Base-by-base conservation (phyloP, 129 eudicot genomes). In the Flaveria bidentis region DNA sequence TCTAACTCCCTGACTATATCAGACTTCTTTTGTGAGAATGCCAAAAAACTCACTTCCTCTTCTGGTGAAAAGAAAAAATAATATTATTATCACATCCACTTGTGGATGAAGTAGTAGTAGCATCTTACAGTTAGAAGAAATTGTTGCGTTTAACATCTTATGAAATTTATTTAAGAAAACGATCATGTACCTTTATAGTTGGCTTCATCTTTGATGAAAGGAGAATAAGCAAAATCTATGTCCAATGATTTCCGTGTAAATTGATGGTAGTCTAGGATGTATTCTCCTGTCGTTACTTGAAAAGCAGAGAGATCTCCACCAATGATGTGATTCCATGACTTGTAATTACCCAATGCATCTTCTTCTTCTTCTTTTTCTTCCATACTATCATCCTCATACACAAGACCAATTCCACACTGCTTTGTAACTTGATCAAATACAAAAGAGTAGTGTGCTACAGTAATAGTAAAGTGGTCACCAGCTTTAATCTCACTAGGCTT, bases 321-420 rank as follows among this genome's bases (percentile, higher is more conserved):
- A 45, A 45, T 45, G 23, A 73, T 73, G 10, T 58, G 78, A 58
- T 73, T 73, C 78, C 78, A 73, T 41, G 78, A 73, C 57, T 14
- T 73, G 70, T 61, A 74, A 61, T 72, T 17, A 72, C 36, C n/a
- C 65, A 72, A 72, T 13, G 7, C 5, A 1, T 44, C 50, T 51
- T 72, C 50, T 13, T 49, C 25, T 6, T 55, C 61, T 2, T 17
- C 6, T 1, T 7, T 7, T 55, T 15, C 76, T 36, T 4, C 41
- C 41, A 36, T 36, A 1, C 33, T 47, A 28, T 16, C 50, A 2
- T 51, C 50, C 17, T 17, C 30, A 41, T 65, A 65, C 2, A 65
- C 50, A 36, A 65, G 50, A 17, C 23, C 11, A 11, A 36, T 17
- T 6, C 70, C 53, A 2, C 17, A 49, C 52, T 49, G n/a, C 5